Percentiles rank a stretch among this genome's conserved stretches.
Evolutionary conservation across 2,329 filamentous ascomycete genomes (phyloP).

Genomic region (Trichophyton equinum): DNA sequence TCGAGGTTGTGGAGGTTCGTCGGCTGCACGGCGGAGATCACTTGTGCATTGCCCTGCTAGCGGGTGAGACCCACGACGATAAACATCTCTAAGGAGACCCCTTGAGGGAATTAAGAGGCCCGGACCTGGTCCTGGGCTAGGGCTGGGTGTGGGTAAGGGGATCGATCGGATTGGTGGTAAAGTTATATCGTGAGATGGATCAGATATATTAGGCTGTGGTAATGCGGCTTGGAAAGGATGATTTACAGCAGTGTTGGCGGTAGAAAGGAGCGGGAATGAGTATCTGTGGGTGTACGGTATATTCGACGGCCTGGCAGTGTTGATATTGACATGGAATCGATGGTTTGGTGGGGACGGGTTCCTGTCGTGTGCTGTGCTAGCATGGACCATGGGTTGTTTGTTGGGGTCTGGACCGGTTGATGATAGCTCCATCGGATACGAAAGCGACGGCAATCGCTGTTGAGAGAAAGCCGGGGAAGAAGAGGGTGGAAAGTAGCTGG

Average conservation of each 20-base stretch:
- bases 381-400: not conserved
- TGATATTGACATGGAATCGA: constrained; percentile 43
- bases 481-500: constrained; percentile 7
- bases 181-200: constrained; percentile 15
- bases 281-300: constrained; percentile 59
- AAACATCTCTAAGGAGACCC: not conserved
- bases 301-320: constrained; percentile 53
- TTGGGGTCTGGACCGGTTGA: constrained; percentile 4
- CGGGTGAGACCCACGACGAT: not conserved
- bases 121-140: constrained; percentile 12
- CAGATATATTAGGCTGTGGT: not conserved
- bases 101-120: not conserved
- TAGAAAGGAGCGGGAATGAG: constrained; percentile 61
- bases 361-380: not conserved
- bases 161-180: constrained; percentile 7
- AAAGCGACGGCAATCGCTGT: constrained; percentile 4
- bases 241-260: constrained; percentile 47
- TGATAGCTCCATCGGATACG: constrained; percentile 6
- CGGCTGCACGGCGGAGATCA: constrained; percentile 7
- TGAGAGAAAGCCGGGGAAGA: constrained; percentile 2
- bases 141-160: constrained; percentile 17
- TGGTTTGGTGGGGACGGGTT: not conserved
- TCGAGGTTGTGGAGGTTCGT: constrained; percentile 2
- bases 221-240: not conserved
- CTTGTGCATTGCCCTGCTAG: not conserved